Percentiles rank a stretch among this genome's conserved stretches.
Evolutionary conservation across 2,329 filamentous ascomycete genomes (phyloP).

Genomic region (Penicillium sp.): DNA sequence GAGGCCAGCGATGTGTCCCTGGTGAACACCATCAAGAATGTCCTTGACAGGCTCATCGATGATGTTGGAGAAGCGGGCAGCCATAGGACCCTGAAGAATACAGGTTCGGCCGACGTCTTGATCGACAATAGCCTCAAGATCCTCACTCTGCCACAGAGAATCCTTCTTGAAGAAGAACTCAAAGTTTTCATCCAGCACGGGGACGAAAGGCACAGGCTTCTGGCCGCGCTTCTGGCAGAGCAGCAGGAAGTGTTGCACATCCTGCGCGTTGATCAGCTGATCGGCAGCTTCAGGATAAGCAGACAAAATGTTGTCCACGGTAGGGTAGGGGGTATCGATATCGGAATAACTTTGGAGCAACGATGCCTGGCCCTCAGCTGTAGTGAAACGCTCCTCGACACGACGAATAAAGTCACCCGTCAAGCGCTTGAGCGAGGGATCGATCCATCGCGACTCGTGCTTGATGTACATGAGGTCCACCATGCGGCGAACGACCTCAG

Average conservation of each 20-base stretch:
- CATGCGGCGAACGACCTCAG: constrained; percentile 81
- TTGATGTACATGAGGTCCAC: constrained; percentile 89
- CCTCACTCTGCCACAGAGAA: constrained; percentile 98
- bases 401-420: constrained; percentile 96
- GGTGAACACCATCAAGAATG: constrained; percentile 87
- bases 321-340: constrained; percentile 75
- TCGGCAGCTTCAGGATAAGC: constrained; percentile 82
- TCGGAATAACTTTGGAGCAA: constrained; percentile 88
- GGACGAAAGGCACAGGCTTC: constrained; percentile 96
- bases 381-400: constrained; percentile 92
- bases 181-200: constrained; percentile 92
- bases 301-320: constrained; percentile 75
- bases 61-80: constrained; percentile 83
- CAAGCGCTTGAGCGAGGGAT: constrained; percentile 75
- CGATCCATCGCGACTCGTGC: constrained; percentile 89
- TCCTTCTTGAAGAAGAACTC: constrained; percentile 99
- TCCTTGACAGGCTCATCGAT: constrained; percentile 94
- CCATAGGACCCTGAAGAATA: constrained; percentile 92
- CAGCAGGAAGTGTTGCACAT: constrained; percentile 93
- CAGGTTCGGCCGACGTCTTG: constrained; percentile 96
- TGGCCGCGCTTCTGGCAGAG: constrained; percentile 89
- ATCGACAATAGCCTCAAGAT: constrained; percentile 89
- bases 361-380: constrained; percentile 68
- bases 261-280: constrained; percentile 96
- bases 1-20: constrained; percentile 78